Evolutionary conservation across 345 rosid genomes (phyloP).

Genomic region (Lepidium sativum): DNA sequence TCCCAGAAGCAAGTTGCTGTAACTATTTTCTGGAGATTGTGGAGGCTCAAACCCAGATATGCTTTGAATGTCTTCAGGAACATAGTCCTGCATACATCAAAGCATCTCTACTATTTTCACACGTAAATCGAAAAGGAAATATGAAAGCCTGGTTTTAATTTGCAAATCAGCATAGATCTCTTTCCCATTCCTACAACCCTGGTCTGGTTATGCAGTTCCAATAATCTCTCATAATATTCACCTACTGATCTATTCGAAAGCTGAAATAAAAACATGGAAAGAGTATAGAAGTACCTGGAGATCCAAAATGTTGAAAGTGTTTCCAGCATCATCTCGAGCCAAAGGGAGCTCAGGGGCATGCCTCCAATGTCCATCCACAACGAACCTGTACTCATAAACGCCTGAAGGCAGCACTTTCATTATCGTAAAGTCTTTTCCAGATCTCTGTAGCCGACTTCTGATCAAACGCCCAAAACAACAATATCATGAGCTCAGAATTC

Average conservation of each 20-base stretch:
- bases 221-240: neutral
- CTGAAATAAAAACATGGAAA: neutral
- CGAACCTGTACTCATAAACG: conserved; percentile 79
- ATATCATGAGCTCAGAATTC: neutral
- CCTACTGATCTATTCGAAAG: neutral
- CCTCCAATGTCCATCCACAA: conserved; percentile 92
- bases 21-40: conserved; percentile 84
- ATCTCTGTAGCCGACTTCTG: conserved; percentile 85
- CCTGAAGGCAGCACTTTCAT: conserved; percentile 98
- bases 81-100: conserved; percentile 60
- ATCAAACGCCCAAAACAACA: conserved; percentile 18
- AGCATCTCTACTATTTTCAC: conserved; percentile 15
- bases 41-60: conserved; percentile 90
- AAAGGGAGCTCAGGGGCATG: conserved; percentile 79
- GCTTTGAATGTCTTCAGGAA: conserved; percentile 91
- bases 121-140: neutral
- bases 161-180: conserved; percentile 13
- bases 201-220: neutral
- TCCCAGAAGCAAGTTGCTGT: conserved; percentile 57
- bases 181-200: neutral
- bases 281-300: conserved; percentile 48
- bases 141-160: neutral
- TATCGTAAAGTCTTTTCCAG: conserved; percentile 86
- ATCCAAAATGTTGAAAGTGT: conserved; percentile 76
- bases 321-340: conserved; percentile 69